These are phyloP conservation scores for Pezicula neosporulosa DNA, from an alignment of 2,329 filamentous ascomycete species.

Conservation along the genomic window DNA sequence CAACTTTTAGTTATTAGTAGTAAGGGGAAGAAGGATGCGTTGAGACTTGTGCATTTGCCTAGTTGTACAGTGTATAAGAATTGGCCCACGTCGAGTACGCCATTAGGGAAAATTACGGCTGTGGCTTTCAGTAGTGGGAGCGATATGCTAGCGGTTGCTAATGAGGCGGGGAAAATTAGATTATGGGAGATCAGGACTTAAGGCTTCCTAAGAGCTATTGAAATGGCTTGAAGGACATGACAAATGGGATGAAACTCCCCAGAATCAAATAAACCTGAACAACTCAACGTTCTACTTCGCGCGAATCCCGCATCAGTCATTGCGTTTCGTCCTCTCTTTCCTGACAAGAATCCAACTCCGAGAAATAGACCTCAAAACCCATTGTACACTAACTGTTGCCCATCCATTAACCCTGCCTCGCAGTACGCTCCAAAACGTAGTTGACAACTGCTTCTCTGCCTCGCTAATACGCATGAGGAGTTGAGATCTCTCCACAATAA, in stretches of 20 bases:
- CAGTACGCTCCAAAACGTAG: too few species aligned
- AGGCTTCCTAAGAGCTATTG: background rate
- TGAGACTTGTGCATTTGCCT: conserved; percentile 84
- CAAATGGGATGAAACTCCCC: background rate
- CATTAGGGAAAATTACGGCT: conserved; percentile 76
- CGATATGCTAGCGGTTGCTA: conserved; percentile 77
- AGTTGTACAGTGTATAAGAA: conserved; percentile 94
- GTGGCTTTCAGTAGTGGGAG: conserved; percentile 66
- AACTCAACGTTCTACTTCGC: too few species aligned
- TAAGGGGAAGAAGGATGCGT: conserved; percentile 81
- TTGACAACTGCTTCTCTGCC: too few species aligned
- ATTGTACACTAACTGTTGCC: too few species aligned
- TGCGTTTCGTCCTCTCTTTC: too few species aligned
- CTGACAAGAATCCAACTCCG: too few species aligned
- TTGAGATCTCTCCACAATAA: too few species aligned
- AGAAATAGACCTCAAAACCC: too few species aligned
- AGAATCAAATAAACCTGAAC: background rate
- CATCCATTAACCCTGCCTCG: too few species aligned
- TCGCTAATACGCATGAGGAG: too few species aligned
- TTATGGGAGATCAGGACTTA: conserved; percentile 82
- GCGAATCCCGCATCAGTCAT: too few species aligned
- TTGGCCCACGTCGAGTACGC: conserved; percentile 91
- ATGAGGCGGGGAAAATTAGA: conserved; percentile 82
- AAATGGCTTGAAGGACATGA: background rate
- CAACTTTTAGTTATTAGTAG: conserved; percentile 87